Conservation (phyloP, 2,329 filamentous ascomycete species). For the Sclerotinia trifoliorum region DNA sequence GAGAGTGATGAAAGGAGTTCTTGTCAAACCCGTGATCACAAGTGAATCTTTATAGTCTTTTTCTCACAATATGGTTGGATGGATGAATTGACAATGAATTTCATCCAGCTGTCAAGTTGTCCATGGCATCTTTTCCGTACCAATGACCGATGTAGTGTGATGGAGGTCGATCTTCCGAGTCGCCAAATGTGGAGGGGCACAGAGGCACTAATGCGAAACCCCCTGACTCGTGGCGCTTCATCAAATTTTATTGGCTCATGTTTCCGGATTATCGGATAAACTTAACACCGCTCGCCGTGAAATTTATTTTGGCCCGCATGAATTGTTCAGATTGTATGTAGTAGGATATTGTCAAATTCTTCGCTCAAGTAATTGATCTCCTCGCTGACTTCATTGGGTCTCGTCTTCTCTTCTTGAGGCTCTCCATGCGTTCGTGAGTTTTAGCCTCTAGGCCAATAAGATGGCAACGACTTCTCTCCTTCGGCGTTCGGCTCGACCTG, state of each 20-base stretch:
- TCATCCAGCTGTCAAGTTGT: neutral
- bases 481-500: slow-evolving; percentile 30
- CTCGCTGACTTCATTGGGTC: neutral
- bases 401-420: neutral
- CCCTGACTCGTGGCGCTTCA: neutral
- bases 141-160: neutral
- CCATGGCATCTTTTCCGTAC: neutral
- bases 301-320: slow-evolving; percentile 16
- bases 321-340: neutral
- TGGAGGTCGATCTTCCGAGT: slow-evolving; percentile 16
- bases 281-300: neutral
- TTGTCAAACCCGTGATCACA: slow-evolving; percentile 3
- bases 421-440: neutral
- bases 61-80: neutral
- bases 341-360: neutral
- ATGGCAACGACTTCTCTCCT: slow-evolving; percentile 38
- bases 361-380: neutral
- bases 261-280: slow-evolving; percentile 12
- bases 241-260: neutral
- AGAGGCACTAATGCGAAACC: neutral
- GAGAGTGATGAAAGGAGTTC: neutral
- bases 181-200: slow-evolving; percentile 9
- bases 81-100: neutral
- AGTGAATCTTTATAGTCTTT: neutral
- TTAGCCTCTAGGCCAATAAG: slow-evolving; percentile 15